Evolutionary conservation across 2,329 filamentous ascomycete species (phyloP).

Genomic region (Aspergillus sp.): DNA sequence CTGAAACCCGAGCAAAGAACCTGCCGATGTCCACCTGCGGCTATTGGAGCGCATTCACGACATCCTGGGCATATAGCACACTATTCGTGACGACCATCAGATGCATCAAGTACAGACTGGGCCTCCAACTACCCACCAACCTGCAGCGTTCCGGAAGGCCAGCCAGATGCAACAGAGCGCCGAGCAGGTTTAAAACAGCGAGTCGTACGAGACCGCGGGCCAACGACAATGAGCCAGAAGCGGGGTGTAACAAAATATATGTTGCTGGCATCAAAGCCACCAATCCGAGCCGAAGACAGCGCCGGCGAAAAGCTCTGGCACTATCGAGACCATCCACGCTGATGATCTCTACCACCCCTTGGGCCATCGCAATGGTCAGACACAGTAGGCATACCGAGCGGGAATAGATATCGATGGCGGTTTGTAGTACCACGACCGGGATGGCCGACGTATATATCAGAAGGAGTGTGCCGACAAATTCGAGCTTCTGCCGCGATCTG

Average conservation of each 20-base stretch:
- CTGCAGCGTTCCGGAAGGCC: too few species aligned
- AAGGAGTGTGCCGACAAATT: slow-evolving; percentile 6
- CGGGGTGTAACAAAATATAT: neutral
- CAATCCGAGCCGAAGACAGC: neutral
- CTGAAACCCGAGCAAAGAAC: too few species aligned
- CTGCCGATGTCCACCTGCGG: too few species aligned
- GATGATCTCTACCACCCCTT: neutral
- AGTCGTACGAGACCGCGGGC: too few species aligned
- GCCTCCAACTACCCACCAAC: too few species aligned
- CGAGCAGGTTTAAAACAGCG: too few species aligned
- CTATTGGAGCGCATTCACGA: too few species aligned
- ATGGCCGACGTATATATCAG: slow-evolving; percentile 12
- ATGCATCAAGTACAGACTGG: too few species aligned
- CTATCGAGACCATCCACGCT: neutral
- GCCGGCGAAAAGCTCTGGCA: neutral
- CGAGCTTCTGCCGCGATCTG: slow-evolving; percentile 10
- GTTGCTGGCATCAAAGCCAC: neutral
- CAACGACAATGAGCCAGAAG: too few species aligned
- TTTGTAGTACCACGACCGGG: slow-evolving; percentile 1
- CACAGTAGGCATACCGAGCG: neutral
- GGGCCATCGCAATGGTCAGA: neutral
- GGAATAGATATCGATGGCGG: neutral
- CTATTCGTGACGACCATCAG: too few species aligned
- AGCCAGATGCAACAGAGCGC: too few species aligned
- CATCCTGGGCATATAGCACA: too few species aligned